phyloP scores from a whole-genome alignment of 2,329 filamentous ascomycete species.

The Trichoderma guizhouense region DNA sequence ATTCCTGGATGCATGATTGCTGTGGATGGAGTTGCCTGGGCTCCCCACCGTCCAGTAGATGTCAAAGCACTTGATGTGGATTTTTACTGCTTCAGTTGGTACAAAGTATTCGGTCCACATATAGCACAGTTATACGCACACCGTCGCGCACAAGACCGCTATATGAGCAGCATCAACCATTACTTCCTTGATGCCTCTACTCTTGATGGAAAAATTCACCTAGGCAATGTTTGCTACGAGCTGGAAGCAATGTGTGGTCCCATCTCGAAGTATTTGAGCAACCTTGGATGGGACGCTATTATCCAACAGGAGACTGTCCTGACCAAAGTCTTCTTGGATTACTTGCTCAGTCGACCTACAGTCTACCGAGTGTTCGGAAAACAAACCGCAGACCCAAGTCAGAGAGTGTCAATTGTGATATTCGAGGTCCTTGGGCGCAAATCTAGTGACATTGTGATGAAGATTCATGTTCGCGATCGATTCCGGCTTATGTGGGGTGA shows the following conservation, averaged over 20 bases:
- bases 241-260: neutral
- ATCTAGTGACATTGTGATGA: neutral
- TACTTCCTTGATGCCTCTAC: neutral
- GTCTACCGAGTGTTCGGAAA: neutral
- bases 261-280: neutral
- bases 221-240: neutral
- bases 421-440: neutral
- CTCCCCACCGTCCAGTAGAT: constrained; percentile 68
- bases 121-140: constrained; percentile 33
- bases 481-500: neutral
- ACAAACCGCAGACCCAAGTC: neutral
- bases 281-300: neutral
- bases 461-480: neutral
- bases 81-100: constrained; percentile 78
- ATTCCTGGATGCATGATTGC: neutral
- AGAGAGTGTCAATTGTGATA: neutral
- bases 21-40: constrained; percentile 74
- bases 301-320: neutral
- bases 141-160: neutral
- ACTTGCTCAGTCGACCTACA: neutral
- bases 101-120: constrained; percentile 79
- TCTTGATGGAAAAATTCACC: neutral
- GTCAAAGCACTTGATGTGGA: constrained; percentile 67
- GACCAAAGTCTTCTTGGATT: neutral
- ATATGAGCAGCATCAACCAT: neutral